These are phyloP conservation scores for Calonectria leucothoes DNA, from an alignment of 2,329 filamentous ascomycete species.

Conservation along the genomic window DNA sequence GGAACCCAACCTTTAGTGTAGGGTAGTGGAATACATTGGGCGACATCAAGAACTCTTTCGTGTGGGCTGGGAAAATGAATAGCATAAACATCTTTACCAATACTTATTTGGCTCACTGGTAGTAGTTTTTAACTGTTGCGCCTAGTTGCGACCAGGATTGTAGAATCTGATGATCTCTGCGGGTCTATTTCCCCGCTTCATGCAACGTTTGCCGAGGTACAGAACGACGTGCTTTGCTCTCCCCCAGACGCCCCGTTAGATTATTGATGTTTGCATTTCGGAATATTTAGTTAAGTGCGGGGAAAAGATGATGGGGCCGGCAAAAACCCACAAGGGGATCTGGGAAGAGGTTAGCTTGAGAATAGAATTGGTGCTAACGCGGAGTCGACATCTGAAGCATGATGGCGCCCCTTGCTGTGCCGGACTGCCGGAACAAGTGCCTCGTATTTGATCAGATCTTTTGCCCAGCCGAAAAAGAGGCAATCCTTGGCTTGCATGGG, in stretches of 20 bases:
- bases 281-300: background rate
- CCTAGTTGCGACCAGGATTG: background rate
- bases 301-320: background rate
- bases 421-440: background rate
- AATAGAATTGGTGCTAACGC: background rate
- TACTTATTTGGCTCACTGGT: too few relatives aligned
- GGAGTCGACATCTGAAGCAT: background rate
- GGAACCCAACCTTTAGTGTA: too few relatives aligned
- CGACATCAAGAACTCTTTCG: too few relatives aligned
- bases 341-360: background rate
- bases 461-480: background rate
- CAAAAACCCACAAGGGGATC: background rate
- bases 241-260: background rate
- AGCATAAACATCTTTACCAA: too few relatives aligned
- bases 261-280: background rate
- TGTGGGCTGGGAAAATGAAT: too few relatives aligned
- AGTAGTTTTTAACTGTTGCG: too few relatives aligned
- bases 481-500: background rate
- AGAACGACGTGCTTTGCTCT: background rate
- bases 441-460: background rate
- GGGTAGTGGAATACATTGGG: too few relatives aligned
- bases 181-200: background rate
- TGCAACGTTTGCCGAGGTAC: background rate
- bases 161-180: background rate
- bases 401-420: background rate